phyloP scores from a whole-genome alignment of 23 red algal species.

The Gracilaria vermiculophylla region DNA sequence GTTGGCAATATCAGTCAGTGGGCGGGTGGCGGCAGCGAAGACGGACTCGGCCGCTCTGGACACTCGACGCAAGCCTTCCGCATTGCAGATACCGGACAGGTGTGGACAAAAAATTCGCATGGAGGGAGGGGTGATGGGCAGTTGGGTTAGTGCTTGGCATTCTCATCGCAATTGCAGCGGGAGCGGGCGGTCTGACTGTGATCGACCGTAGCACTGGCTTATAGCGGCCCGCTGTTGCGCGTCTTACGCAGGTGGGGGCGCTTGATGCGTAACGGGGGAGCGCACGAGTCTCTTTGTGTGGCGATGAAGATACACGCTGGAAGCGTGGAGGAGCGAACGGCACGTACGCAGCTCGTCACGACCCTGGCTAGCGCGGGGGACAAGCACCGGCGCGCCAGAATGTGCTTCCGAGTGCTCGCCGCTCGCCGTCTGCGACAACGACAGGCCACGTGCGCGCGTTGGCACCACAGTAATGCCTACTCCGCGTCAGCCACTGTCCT shows the following conservation, averaged over 20 bases:
- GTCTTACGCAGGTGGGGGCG: neutral
- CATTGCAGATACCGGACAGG: slow-evolving; percentile 23
- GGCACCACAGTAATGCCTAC: too few species aligned
- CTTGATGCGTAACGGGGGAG: neutral
- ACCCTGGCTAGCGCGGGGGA: too few species aligned
- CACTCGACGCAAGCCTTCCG: slow-evolving; percentile 38
- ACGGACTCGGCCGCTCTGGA: slow-evolving; percentile 47
- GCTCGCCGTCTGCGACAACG: neutral
- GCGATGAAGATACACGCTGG: neutral
- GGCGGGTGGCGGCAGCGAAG: slow-evolving; percentile 33
- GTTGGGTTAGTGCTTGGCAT: neutral
- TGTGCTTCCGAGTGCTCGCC: neutral
- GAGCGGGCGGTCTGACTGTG: neutral
- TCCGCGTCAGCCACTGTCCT: too few species aligned
- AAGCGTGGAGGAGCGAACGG: neutral
- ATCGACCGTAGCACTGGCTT: slow-evolving; percentile 9
- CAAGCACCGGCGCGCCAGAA: too few species aligned
- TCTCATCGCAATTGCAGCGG: slow-evolving; percentile 9
- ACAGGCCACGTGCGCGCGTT: neutral
- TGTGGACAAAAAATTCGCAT: slow-evolving; percentile 53
- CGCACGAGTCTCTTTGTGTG: neutral
- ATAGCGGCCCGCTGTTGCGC: neutral
- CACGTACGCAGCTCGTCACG: neutral
- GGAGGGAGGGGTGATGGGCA: neutral
- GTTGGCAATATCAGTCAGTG: slow-evolving; percentile 28